Evolutionary conservation across 768 basidiomycete species (phyloP).

Genomic region (Boletus rubescentipes): DNA sequence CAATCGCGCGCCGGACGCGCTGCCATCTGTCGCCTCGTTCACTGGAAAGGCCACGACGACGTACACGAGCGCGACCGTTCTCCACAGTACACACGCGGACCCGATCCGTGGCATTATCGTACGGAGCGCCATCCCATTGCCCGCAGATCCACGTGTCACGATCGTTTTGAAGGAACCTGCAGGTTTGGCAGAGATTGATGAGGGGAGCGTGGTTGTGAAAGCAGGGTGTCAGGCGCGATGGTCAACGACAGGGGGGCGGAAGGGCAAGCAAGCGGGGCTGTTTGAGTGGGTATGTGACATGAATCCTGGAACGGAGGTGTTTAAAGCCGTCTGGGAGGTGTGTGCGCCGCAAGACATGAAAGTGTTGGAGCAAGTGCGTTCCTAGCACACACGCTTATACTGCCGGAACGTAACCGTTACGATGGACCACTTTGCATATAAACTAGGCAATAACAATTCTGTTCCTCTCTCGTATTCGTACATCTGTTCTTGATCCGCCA

Average conservation of each 20-base stretch:
- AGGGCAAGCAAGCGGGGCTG: conserved; percentile 21
- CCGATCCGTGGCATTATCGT: conserved; percentile 18
- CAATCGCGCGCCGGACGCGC: conserved; percentile 9
- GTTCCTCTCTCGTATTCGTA: not conserved
- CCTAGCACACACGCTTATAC: not conserved
- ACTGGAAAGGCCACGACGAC: conserved; percentile 12
- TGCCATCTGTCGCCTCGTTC: conserved; percentile 7
- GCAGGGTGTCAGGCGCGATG: conserved; percentile 19
- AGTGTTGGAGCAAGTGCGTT: conserved; percentile 9
- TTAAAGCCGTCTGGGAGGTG: conserved; percentile 32
- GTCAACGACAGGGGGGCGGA: conserved; percentile 17
- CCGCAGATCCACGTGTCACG: conserved; percentile 28
- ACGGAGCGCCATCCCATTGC: conserved; percentile 29
- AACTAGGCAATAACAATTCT: not conserved
- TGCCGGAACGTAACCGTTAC: not conserved
- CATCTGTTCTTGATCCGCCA: not conserved
- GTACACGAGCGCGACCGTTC: conserved; percentile 16
- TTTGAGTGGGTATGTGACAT: conserved; percentile 33
- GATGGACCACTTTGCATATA: not conserved
- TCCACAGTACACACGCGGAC: conserved; percentile 17
- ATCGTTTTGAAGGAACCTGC: conserved; percentile 27
- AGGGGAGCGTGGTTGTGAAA: conserved; percentile 9
- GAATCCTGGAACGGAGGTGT: conserved; percentile 21
- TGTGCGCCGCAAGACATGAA: conserved; percentile 23
- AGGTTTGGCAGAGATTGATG: conserved; percentile 21